Base-by-base conservation (phyloP, 2,329 filamentous ascomycete genomes). In the Cercospora sojina region DNA sequence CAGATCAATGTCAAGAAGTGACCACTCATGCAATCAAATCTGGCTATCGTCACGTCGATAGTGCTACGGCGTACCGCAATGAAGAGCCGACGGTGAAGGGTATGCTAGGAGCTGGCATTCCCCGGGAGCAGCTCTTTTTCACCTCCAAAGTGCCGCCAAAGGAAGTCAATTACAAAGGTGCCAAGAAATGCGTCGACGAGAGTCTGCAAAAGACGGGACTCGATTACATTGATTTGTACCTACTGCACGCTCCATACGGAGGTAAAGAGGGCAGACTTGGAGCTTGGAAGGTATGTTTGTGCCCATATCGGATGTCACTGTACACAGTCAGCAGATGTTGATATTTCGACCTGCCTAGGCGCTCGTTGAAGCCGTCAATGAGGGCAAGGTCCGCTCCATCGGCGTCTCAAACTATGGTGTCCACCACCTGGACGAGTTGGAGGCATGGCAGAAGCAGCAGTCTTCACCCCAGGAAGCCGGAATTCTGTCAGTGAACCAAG, bases 401-500 rank as follows among this genome's bases (percentile, higher is more conserved):
- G 84, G 84, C 3, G 84, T 86, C 2, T 82, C 79, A 20, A 86
- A 86, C 68, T 86, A 84, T 71, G 84, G 84, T 7, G 82, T 86
- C 7, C 83, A 84, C 66, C 84, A 86, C 74, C 74, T 86, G 3
- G 79, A 85, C 10, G 84, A 86, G 71, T 74, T 86, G 12, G 84
- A 86, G 72, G 71, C 77, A 62, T 85, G 81, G 74, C 85, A 85
- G 74, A 80, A 82, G 71, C 86, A 58, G 47, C 55, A 74, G 59
- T 25, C 60, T 16, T 62, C 60, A 29, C 71, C 20, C 65, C 74
- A 65, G 89, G 88, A 87, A 71, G 86, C 85, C 3, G 91, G 91
- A 25, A 82, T 91, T 47, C 85, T 97, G 74, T 90, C 89, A 67
- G 90, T 97, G 41, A 93, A 92, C 47, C 93, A 97, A 79, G 92